phyloP scores from a whole-genome alignment of 1,139 yeast genomes.

The Pichia kudriavzevii region DNA sequence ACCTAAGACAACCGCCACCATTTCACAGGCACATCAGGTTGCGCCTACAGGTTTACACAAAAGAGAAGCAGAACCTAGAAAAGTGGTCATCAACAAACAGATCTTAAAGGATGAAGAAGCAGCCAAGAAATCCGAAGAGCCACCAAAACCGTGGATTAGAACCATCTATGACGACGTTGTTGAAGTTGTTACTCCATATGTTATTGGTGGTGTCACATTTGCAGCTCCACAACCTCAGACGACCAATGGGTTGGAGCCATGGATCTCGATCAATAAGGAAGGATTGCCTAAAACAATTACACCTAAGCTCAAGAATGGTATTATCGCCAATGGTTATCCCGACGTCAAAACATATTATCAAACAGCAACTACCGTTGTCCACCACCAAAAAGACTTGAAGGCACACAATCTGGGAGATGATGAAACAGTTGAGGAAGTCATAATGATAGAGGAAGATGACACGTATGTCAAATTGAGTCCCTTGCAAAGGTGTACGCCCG shows the following conservation, averaged over 20 bases:
- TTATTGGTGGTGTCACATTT: slow-evolving; percentile 74
- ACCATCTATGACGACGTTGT: slow-evolving; percentile 49
- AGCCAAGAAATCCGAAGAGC: slow-evolving; percentile 27
- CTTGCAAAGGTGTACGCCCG: slow-evolving; percentile 78
- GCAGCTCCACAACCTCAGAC: slow-evolving; percentile 63
- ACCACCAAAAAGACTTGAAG: slow-evolving; percentile 50
- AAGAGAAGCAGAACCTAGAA: slow-evolving; percentile 31
- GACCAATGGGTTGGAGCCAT: slow-evolving; percentile 65
- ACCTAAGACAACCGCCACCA: not conserved
- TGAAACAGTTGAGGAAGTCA: slow-evolving; percentile 48
- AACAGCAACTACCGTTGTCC: slow-evolving; percentile 52
- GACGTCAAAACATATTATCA: slow-evolving; percentile 73
- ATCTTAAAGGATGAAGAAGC: slow-evolving; percentile 34
- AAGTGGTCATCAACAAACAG: slow-evolving; percentile 36
- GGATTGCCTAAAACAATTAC: slow-evolving; percentile 76
- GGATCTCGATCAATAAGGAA: slow-evolving; percentile 70
- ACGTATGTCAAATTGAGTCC: slow-evolving; percentile 69
- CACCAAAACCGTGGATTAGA: slow-evolving; percentile 64
- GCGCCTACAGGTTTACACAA: slow-evolving; percentile 10
- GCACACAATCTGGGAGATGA: slow-evolving; percentile 65
- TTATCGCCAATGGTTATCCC: slow-evolving; percentile 58
- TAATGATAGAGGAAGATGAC: slow-evolving; percentile 54
- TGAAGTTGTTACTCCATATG: slow-evolving; percentile 75
- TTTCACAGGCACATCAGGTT: not conserved
- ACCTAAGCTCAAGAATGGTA: slow-evolving; percentile 69